A percentile compares a stretch with the other conserved stretches of the same genome.
phyloP scores from a whole-genome alignment of 306 rosid genomes.

The Oxytropis ochrocephala region DNA sequence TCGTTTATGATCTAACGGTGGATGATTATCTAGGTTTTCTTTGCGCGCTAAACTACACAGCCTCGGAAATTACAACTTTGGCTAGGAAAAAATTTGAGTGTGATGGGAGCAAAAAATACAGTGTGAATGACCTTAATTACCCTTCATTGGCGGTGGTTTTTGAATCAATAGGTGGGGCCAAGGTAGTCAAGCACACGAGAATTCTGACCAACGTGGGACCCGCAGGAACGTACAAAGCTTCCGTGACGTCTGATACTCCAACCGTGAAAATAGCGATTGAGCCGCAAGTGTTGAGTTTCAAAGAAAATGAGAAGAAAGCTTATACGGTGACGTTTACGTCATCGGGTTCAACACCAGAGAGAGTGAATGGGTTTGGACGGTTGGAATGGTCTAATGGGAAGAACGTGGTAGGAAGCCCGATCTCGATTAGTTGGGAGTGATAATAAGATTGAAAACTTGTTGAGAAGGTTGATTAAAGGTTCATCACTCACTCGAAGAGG shows the following conservation, averaged over 20 bases:
- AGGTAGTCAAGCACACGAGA: constrained; percentile 46
- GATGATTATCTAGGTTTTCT: constrained; percentile 63
- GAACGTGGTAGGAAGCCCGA: constrained; percentile 62
- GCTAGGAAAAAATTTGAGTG: constrained; percentile 59
- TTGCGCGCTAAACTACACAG: constrained; percentile 65
- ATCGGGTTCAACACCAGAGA: constrained; percentile 18
- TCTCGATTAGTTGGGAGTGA: constrained; percentile 38
- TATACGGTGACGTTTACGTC: constrained; percentile 52
- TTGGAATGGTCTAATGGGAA: constrained; percentile 83
- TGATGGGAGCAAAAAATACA: constrained; percentile 47
- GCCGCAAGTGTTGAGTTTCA: constrained; percentile 59
- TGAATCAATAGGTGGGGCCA: constrained; percentile 21
- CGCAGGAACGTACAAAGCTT: constrained; percentile 57
- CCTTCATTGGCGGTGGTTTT: constrained; percentile 76
- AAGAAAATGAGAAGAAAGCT: constrained; percentile 53
- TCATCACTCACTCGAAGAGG: constrained; percentile 40
- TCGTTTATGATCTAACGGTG: constrained; percentile 60
- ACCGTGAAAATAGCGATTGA: constrained; percentile 57
- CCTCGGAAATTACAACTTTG: constrained; percentile 27
- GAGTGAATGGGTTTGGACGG: constrained; percentile 38
- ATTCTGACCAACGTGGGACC: constrained; percentile 71
- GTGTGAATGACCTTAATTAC: constrained; percentile 66
- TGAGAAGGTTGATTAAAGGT: background rate
- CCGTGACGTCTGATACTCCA: constrained; percentile 32
- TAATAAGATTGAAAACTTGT: background rate